Evolutionary conservation across 768 basidiomycete species (phyloP), one percentile per base, ranked within the genome.

Genomic region (Pulveroboletus sp.): DNA sequence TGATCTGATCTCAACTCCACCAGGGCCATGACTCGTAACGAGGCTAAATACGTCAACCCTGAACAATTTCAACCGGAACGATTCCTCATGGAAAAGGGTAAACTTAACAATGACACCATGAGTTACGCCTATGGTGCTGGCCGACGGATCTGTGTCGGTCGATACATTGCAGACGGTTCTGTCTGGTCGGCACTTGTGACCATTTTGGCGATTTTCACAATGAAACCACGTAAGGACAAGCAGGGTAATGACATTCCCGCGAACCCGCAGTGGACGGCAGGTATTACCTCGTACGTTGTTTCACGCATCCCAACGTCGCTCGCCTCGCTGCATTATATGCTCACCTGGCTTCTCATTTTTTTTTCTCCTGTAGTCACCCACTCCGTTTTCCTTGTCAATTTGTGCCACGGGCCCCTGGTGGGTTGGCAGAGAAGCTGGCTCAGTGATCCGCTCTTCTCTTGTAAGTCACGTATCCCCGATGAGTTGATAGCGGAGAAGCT

Each of bases 91-190:
- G 51, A 48, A 24, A 55, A 56, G 1, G 60, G 62, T 6, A 39
- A 59, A 15, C 53, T 62, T 31, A 67, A 64, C 21, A 43, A 57
- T 8, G 71, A 72, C 40, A 66, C 61, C n/a, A 35, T 68, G 18
- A 51, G 43, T 9, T 64, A 63, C 46, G 62, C 43, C 8, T 74
- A 63, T 46, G 73, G 73, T 8, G 71, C 68, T 30, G 73, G 73
- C 2, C 60, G 73, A 45, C 57, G 71, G 45, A 57, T 69, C 8
- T 68, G 65, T 28, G 71, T 75, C n/a, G 79, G 77, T 6, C 61
- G 68, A 24, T 47, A 72, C 40, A 57, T 80, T 35, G 76, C 72
- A 5, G 72, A 76, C 17, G 65, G 70, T 1, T 73, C 70, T 14
- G 14, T 76, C 26, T 71, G 69, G 60, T 62, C 69, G 11, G 67